Evolutionary conservation across 2,329 filamentous ascomycete species (phyloP).

Genomic region (Bipolaris bicolor): DNA sequence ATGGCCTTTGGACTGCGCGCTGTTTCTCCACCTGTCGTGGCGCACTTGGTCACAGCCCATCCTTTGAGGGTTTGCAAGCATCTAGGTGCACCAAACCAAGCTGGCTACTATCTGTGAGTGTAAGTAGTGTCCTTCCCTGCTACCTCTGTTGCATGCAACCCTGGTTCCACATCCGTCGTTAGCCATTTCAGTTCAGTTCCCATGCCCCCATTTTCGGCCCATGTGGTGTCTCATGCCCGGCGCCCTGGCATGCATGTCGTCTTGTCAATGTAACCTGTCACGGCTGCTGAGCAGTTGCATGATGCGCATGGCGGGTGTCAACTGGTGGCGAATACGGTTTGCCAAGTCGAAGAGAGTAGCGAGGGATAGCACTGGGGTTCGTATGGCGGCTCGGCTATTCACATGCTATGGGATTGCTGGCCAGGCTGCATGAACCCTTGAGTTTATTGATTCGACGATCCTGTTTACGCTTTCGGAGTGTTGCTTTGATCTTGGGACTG

Average conservation of each 20-base stretch:
- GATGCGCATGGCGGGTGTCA: conserved; percentile 2
- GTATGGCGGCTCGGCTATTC: conserved; percentile 24
- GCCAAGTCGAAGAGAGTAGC: conserved; percentile 13
- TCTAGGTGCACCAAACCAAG: too few species aligned
- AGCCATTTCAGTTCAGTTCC: conserved; percentile 10
- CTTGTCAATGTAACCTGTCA: conserved; percentile 37
- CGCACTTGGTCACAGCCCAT: background rate
- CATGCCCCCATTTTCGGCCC: background rate
- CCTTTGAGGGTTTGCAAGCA: too few species aligned
- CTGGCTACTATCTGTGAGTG: conserved; percentile 23
- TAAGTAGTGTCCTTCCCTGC: conserved; percentile 26
- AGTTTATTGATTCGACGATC: conserved; percentile 26
- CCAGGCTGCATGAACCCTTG: conserved; percentile 23
- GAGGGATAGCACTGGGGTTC: conserved; percentile 15
- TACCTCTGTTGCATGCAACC: background rate
- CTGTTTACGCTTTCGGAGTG: conserved; percentile 31
- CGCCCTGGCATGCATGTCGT: conserved; percentile 13
- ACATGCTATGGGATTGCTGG: conserved; percentile 36
- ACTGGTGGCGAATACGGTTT: background rate
- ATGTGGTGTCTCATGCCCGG: background rate
- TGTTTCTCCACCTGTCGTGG: conserved; percentile 3
- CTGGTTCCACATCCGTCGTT: background rate
- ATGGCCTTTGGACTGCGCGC: background rate
- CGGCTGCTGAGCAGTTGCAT: conserved; percentile 20
- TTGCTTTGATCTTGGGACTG: conserved; percentile 33